These are phyloP conservation scores for Pouteria glomerata DNA, from an alignment of 148 eudicot species.

Conservation along the genomic window DNA sequence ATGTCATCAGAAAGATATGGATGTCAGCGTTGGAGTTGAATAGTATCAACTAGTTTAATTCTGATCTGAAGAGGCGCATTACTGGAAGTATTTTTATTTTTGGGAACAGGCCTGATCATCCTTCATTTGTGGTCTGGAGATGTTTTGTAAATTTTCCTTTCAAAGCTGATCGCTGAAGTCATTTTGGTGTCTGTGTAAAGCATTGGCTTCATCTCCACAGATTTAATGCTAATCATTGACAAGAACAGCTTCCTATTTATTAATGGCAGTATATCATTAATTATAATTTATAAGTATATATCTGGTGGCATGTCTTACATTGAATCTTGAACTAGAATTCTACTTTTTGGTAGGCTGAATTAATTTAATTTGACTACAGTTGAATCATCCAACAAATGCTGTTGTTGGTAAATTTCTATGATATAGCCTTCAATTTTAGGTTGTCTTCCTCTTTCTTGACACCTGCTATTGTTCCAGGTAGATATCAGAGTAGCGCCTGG, in stretches of 20 bases:
- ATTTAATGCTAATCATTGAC: neutral
- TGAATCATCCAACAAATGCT: neutral
- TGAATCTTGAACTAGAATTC: neutral
- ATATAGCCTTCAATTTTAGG: neutral
- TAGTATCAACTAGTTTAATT: neutral
- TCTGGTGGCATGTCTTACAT: neutral
- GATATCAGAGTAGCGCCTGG: slow-evolving; percentile 96
- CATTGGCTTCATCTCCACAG: neutral
- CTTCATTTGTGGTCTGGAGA: too few species aligned
- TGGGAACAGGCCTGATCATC: too few species aligned
- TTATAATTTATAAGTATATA: neutral
- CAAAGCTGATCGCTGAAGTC: neutral
- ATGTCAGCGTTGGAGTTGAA: neutral
- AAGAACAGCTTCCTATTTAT: neutral
- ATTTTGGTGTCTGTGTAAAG: neutral
- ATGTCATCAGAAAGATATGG: neutral
- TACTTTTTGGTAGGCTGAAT: neutral
- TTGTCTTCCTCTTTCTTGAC: neutral
- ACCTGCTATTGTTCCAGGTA: slow-evolving; percentile 36
- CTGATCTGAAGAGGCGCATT: too few species aligned
- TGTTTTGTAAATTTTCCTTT: neutral
- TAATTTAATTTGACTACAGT: neutral
- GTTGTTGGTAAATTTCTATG: neutral
- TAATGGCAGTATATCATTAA: neutral
- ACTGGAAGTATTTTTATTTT: too few species aligned